Percentiles rank a stretch among this genome's conserved stretches.
Conservation (phyloP, 2,329 filamentous ascomycete genomes). For the Diplodia seriata region DNA sequence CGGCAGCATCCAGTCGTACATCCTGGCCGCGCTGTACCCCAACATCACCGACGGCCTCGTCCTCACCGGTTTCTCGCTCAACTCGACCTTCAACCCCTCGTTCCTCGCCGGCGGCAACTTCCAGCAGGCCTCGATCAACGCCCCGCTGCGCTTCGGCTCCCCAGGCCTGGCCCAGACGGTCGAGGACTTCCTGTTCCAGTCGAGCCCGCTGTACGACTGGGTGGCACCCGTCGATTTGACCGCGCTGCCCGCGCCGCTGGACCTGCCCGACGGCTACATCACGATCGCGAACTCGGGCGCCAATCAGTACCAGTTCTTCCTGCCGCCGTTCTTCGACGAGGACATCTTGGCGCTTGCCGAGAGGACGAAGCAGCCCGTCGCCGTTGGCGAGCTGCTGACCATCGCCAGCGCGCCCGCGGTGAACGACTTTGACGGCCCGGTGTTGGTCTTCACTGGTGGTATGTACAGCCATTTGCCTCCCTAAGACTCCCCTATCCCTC, state of each 20-base stretch:
- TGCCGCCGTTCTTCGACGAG: slow-evolving; percentile 63
- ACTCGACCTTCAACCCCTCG: slow-evolving; percentile 51
- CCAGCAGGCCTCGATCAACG: slow-evolving; percentile 53
- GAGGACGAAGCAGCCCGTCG: slow-evolving; percentile 62
- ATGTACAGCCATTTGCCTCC: slow-evolving; percentile 37
- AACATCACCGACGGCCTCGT: slow-evolving; percentile 64
- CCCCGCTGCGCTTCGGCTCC: slow-evolving; percentile 49
- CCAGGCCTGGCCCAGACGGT: background rate
- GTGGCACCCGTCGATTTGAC: slow-evolving; percentile 6
- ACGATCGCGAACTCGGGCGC: slow-evolving; percentile 55
- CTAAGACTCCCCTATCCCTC: slow-evolving; percentile 29
- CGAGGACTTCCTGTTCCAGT: slow-evolving; percentile 1
- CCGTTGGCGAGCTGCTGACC: slow-evolving; percentile 66
- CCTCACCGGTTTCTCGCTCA: slow-evolving; percentile 66
- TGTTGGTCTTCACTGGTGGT: slow-evolving; percentile 64
- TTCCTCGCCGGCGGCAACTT: slow-evolving; percentile 59
- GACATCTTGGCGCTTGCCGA: slow-evolving; percentile 57
- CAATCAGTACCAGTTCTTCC: slow-evolving; percentile 59
- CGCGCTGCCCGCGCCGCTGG: slow-evolving; percentile 36
- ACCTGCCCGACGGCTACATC: slow-evolving; percentile 61
- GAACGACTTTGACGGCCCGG: slow-evolving; percentile 59
- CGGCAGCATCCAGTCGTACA: slow-evolving; percentile 65
- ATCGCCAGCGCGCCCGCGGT: slow-evolving; percentile 51
- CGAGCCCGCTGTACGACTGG: slow-evolving; percentile 1
- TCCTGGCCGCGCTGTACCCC: slow-evolving; percentile 60